Evolutionary conservation across 768 basidiomycete species (phyloP), one percentile per base, ranked within the genome.

Genomic region (Sporobolomyces pararoseus): DNA sequence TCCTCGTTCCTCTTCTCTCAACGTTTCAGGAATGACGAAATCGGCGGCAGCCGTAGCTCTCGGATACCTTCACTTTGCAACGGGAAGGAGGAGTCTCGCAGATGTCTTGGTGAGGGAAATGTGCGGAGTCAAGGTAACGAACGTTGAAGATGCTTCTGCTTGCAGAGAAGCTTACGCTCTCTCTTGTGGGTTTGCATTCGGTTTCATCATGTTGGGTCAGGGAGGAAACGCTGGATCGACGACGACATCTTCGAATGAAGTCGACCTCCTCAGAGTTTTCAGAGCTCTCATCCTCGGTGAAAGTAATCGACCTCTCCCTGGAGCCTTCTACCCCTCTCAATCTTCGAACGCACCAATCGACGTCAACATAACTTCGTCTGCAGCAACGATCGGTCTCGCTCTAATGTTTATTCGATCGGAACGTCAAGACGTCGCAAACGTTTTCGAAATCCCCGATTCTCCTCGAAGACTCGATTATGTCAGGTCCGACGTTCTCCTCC

Each of bases 151-250:
- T 49, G 91, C 87, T 76, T 88, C 88, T 72, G 91, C 94, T 73
- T 87, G 92, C 77, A 86, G 90, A 46, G 96, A 98, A 77, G 88
- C 92, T 1, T 98, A 97, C 77, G 89, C 93, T 0, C 88, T 90
- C 72, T 85, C 91, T 3, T 86, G 91, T 4, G 91, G 90, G 13
- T 84, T 96, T 35, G 88, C 90, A 1, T 96, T 96, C 77, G 96
- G 96, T 7, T 89, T 96, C 86, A 88, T 95, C 79, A 95, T 97
- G 89, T 84, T 98, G 21, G 94, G 9, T 87, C 87, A 75, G 94
- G 96, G 2, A 76, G 75, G 27, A 83, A 86, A 0, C n/a, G 29
- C 14, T 25, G 46, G 21, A 23, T 27, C 62, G 1, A 14, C 62
- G 1, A 21, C 44, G 12, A 49, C 55, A 7, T 35, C 53, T 7